phyloP scores from a whole-genome alignment of 495 filamentous ascomycete genomes.

The Penicillium daleae region DNA sequence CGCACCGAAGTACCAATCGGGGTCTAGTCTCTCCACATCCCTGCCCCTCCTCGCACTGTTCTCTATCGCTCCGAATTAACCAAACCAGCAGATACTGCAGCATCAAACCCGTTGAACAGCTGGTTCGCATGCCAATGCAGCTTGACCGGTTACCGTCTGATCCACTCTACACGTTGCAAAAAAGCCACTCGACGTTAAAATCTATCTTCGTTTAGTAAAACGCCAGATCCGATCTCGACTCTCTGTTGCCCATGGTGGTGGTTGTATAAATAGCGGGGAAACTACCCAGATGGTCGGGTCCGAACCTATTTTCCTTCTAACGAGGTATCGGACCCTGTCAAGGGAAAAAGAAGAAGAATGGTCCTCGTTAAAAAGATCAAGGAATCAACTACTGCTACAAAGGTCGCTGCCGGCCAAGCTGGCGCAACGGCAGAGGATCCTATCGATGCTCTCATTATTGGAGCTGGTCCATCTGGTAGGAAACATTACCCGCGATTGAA shows the following conservation, averaged over 20 bases:
- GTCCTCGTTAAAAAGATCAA: background rate
- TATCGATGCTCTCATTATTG: conserved; percentile 15
- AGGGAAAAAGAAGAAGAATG: background rate
- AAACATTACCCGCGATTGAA: background rate
- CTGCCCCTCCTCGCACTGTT: background rate
- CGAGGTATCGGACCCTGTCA: background rate
- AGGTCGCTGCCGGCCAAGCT: conserved; percentile 1
- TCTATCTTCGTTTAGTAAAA: background rate
- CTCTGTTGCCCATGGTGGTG: background rate
- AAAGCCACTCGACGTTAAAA: background rate
- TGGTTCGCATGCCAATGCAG: background rate
- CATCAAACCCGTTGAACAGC: background rate
- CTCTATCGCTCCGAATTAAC: conserved; percentile 6
- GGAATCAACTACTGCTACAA: background rate
- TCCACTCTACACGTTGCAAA: background rate
- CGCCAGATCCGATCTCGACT: background rate
- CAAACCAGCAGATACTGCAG: background rate
- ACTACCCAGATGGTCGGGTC: background rate
- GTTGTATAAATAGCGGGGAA: conserved; percentile 2
- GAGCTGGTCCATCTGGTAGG: conserved; percentile 11
- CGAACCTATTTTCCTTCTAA: background rate
- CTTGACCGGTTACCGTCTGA: background rate
- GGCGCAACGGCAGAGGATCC: conserved; percentile 8
- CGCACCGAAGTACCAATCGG: conserved; percentile 7
- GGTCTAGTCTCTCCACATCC: background rate